phyloP scores from a whole-genome alignment of 768 basidiomycete genomes.

The Calvatia gigantea region DNA sequence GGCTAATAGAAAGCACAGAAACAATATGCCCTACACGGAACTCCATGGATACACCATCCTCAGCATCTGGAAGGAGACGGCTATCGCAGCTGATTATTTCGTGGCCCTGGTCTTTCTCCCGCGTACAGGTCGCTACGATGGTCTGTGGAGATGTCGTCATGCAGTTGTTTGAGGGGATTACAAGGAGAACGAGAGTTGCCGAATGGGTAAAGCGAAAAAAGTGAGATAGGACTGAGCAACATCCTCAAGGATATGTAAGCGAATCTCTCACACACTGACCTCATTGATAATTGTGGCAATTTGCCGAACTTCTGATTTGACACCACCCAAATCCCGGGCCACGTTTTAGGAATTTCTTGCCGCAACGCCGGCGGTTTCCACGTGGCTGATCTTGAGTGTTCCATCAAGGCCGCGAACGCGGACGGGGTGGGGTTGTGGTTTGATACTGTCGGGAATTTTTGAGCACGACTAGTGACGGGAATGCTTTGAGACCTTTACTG shows the following conservation, averaged over 20 bases:
- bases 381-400: no score
- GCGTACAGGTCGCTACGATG: background rate
- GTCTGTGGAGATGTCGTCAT: background rate
- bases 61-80: constrained; percentile 39
- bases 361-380: background rate
- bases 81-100: background rate
- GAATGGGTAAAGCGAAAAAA: background rate
- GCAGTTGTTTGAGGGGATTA: background rate
- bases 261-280: background rate
- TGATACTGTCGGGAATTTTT: no score
- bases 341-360: background rate
- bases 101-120: background rate
- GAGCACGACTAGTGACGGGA: no score
- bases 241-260: background rate
- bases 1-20: constrained; percentile 50
- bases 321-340: no score
- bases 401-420: no score
- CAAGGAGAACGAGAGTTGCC: background rate
- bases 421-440: no score
- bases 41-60: constrained; percentile 49
- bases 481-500: no score
- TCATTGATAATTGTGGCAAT: background rate
- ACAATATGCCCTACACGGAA: constrained; percentile 45
- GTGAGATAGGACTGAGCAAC: background rate
- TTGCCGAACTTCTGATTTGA: background rate